These are phyloP conservation scores for Collybia mongolica DNA, from an alignment of 768 basidiomycete genomes.

Conservation along the genomic window DNA sequence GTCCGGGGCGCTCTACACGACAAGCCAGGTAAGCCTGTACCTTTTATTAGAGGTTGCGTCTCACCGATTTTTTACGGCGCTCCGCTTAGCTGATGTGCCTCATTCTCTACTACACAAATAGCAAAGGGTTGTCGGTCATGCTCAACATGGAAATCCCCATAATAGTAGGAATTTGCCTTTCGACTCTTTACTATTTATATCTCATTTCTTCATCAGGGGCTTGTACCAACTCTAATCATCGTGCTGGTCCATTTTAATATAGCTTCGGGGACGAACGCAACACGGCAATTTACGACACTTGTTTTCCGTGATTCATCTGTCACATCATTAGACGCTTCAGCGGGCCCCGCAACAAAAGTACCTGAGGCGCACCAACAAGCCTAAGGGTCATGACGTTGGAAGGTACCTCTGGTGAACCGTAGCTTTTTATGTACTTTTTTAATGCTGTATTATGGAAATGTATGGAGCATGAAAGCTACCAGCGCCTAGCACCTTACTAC, in stretches of 20 bases:
- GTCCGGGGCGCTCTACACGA: conserved; percentile 9
- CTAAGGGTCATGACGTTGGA: too few species aligned
- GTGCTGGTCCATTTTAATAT: conserved; percentile 12
- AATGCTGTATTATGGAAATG: too few species aligned
- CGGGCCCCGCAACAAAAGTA: too few species aligned
- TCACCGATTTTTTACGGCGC: background rate
- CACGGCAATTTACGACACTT: too few species aligned
- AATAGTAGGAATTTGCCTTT: conserved; percentile 1
- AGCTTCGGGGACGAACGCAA: too few species aligned
- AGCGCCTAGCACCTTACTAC: too few species aligned
- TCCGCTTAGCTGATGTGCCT: conserved; percentile 8
- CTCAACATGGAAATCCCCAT: conserved; percentile 14
- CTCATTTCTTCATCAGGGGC: conserved; percentile 7
- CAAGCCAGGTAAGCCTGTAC: conserved; percentile 3
- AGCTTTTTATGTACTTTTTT: too few species aligned
- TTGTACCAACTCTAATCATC: conserved; percentile 17
- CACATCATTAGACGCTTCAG: too few species aligned
- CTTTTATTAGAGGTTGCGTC: background rate
- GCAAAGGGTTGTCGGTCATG: conserved; percentile 10
- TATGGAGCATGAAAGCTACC: too few species aligned
- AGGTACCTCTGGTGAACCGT: too few species aligned
- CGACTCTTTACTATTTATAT: background rate
- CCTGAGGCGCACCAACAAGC: too few species aligned
- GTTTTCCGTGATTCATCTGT: too few species aligned
- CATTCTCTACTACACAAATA: conserved; percentile 9